Evolutionary conservation across 2,329 filamentous ascomycete species (phyloP).

Genomic region (Xylariaceae sp.): DNA sequence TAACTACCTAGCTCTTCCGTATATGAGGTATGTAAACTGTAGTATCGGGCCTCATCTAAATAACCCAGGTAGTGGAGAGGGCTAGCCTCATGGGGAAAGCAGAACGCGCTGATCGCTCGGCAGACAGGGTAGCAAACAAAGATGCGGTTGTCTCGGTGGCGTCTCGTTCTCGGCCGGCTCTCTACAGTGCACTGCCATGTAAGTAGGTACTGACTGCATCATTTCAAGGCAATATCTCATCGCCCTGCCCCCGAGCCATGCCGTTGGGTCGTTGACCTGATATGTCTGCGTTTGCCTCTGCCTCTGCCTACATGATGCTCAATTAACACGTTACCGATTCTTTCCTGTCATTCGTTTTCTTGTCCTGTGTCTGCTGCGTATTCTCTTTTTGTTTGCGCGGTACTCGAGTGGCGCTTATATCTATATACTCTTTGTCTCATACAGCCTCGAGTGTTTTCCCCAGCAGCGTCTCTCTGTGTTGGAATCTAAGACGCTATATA

Average conservation of each 20-base stretch:
- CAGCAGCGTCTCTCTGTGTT: conserved; percentile 27
- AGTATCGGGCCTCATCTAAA: not conserved
- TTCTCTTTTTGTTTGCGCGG: conserved; percentile 15
- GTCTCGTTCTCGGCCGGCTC: conserved; percentile 11
- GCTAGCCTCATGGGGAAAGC: not conserved
- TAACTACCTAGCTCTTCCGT: too few relatives aligned
- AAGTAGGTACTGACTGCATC: not conserved
- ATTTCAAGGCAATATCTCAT: not conserved
- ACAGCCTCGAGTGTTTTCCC: conserved; percentile 24
- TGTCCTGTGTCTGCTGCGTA: conserved; percentile 1
- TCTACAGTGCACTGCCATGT: conserved; percentile 9
- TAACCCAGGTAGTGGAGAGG: not conserved
- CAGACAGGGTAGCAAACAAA: conserved; percentile 1
- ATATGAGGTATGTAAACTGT: too few relatives aligned
- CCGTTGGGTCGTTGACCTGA: too few relatives aligned
- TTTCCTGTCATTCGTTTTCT: too few relatives aligned
- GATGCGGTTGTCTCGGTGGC: not conserved
- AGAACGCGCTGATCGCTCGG: not conserved
- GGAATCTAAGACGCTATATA: conserved; percentile 30
- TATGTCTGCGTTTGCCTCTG: too few relatives aligned
- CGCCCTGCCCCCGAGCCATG: too few relatives aligned
- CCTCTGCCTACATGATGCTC: too few relatives aligned
- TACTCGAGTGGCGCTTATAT: conserved; percentile 20
- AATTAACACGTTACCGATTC: too few relatives aligned
- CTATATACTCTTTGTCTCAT: conserved; percentile 28